These are phyloP conservation scores for Cladosporium sp. DNA, from an alignment of 2,329 filamentous ascomycete genomes.

Conservation along the genomic window DNA sequence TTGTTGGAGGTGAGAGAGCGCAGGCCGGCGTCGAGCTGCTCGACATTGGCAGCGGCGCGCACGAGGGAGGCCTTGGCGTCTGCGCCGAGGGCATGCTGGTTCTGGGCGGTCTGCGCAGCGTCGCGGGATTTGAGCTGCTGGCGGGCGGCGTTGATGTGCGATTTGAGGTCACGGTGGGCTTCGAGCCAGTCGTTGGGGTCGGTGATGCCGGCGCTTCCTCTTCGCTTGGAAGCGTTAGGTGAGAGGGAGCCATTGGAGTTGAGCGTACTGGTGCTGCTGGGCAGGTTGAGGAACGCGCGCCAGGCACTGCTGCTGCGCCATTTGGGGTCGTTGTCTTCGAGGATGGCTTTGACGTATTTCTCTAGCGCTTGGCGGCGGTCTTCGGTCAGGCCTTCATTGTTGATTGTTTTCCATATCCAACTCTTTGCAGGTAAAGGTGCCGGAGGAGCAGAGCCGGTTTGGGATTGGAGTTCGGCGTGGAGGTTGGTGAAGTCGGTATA, in stretches of 20 bases:
- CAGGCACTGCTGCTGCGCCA: conserved; percentile 73
- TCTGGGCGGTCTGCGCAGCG: conserved; percentile 53
- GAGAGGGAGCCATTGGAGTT: conserved; percentile 38
- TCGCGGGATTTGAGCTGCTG: conserved; percentile 66
- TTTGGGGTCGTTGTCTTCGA: conserved; percentile 66
- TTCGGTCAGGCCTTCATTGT: conserved; percentile 65
- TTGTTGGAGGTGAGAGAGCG: conserved; percentile 33
- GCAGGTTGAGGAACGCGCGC: conserved; percentile 69
- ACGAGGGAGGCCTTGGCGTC: conserved; percentile 73
- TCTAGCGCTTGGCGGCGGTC: conserved; percentile 66
- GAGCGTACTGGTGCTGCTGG: conserved; percentile 40
- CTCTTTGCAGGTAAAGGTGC: conserved; percentile 66
- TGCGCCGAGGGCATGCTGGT: conserved; percentile 57
- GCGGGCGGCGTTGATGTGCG: conserved; percentile 63
- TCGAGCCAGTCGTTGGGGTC: conserved; percentile 68
- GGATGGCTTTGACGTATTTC: conserved; percentile 66
- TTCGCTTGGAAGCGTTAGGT: conserved; percentile 21
- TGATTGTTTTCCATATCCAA: conserved; percentile 71
- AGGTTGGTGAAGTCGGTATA: conserved; percentile 75
- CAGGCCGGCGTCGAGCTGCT: conserved; percentile 63
- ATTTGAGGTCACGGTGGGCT: conserved; percentile 69
- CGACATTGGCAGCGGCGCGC: conserved; percentile 61
- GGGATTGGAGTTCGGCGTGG: conserved; percentile 57
- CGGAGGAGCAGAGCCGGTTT: conserved; percentile 62
- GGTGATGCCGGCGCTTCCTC: conserved; percentile 34